Conservation (phyloP, 176 grass and related monocot genomes). For the Hordeum marinum region DNA sequence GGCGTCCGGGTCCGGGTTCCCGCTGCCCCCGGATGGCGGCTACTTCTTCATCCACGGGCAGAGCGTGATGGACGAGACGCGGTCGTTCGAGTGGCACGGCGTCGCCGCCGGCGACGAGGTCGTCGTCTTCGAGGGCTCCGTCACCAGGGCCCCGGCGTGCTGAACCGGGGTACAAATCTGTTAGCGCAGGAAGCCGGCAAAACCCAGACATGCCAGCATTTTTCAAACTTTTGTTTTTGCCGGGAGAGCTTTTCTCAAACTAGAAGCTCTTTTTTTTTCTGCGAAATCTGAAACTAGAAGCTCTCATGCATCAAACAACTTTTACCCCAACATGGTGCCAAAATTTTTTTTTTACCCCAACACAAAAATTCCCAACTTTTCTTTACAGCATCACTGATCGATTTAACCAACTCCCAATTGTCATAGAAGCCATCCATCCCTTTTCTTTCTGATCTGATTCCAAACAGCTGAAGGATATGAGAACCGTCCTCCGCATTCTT, state of each 20-base stretch:
- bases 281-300: no score
- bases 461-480: not conserved
- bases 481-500: constrained; percentile 23
- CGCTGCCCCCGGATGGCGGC: constrained; percentile 28
- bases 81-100: constrained; percentile 50
- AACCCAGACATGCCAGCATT: not conserved
- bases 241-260: no score
- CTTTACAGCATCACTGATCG: not conserved
- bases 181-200: not conserved
- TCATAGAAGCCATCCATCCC: not conserved
- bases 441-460: constrained; percentile 1
- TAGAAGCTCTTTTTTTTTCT: no score
- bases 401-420: constrained; percentile 1
- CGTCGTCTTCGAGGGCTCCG: constrained; percentile 38
- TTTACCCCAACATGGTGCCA: no score
- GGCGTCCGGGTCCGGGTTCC: not conserved
- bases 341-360: no score
- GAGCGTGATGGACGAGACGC: constrained; percentile 43
- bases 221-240: no score
- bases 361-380: no score
- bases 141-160: not conserved
- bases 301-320: no score
- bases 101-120: constrained; percentile 38
- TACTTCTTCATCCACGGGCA: constrained; percentile 58
- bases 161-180: not conserved